Conservation (phyloP, 345 rosid species). For the Hibiscus tridactylites region DNA sequence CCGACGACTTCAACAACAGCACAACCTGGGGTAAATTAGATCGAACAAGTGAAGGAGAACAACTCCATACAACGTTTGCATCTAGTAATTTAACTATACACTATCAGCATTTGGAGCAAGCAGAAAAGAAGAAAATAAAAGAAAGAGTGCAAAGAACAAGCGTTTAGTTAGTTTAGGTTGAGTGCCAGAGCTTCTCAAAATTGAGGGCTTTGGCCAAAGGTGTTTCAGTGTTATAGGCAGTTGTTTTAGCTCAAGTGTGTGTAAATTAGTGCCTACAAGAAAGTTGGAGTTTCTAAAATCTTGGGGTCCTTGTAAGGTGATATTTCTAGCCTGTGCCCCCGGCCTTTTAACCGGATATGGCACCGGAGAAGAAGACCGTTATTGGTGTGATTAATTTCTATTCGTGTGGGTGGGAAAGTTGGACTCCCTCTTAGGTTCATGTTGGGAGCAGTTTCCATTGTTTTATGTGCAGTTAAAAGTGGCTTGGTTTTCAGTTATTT, state of each 20-base stretch:
- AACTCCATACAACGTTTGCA: neutral
- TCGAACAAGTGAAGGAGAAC: neutral
- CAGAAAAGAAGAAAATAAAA: neutral
- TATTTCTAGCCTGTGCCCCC: neutral
- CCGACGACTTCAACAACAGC: conserved; percentile 10
- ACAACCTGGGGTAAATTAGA: neutral
- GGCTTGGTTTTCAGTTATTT: neutral
- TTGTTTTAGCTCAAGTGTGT: neutral
- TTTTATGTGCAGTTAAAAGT: neutral
- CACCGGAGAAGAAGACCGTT: neutral
- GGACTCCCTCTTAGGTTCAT: neutral
- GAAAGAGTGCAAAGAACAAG: conserved; percentile 2
- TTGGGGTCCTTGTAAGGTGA: neutral
- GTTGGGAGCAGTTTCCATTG: neutral
- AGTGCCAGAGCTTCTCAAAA: conserved; percentile 12
- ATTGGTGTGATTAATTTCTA: neutral
- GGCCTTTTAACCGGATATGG: neutral
- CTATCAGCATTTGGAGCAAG: conserved; percentile 3
- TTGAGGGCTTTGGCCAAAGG: conserved; percentile 3
- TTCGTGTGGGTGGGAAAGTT: neutral
- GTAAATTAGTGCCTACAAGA: neutral
- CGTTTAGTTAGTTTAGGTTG: conserved; percentile 4
- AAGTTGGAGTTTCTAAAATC: neutral
- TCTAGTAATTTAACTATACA: conserved; percentile 2
- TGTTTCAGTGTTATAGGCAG: conserved; percentile 1